Base-by-base conservation (phyloP, 768 basidiomycete species). In the Lactarius hengduanensis region DNA sequence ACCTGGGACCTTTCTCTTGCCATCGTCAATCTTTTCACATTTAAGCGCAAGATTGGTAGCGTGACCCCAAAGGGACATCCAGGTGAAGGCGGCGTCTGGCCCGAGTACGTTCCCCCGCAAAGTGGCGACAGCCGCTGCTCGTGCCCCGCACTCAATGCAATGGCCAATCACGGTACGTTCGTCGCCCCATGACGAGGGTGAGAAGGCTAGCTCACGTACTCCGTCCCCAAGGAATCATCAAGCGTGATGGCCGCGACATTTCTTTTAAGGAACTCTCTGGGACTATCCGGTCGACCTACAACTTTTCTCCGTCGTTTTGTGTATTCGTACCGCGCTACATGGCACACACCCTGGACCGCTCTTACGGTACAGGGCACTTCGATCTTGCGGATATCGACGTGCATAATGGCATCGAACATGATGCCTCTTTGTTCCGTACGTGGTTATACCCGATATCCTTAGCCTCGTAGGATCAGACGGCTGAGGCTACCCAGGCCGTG, bases 81-180 rank as follows among this genome's bases (percentile, higher is more conserved):
- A 3, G 89, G 88, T 0, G 81, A 77, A 59, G 83, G 80, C 32
- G 87, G 89, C 0, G 72, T 79, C 53, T 92, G 90, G 90, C 89
- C 90, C 0, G 84, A 87, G 71, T 91, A 81, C 72, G 75, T 80
- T 1, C 75, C 86, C 2, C 82, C 89, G 0, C 76, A 74, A 62
- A 80, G 84, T 8, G 84, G 83, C 1, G 90, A 91, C 69, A 91
- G 90, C 71, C 80, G 91, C 3, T 84, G 84, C 68, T 83, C 86
- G 1, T 92, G 91, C 69, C 91, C 91, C 1, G 90, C 84, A 15
- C 74, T 93, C 64, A 93, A 94, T 69, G 87, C 89, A 0, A 79
- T 94, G 84, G 90, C 91, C 7, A 93, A 93, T 73, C 91, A 93
- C 67, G 92, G 91, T 91, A 54, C 22, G 66, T n/a, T 3, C n/a